Evolutionary conservation across 2,329 filamentous ascomycete species (phyloP), one percentile per base, ranked within the genome.

Genomic region (Thielaviopsis populi): DNA sequence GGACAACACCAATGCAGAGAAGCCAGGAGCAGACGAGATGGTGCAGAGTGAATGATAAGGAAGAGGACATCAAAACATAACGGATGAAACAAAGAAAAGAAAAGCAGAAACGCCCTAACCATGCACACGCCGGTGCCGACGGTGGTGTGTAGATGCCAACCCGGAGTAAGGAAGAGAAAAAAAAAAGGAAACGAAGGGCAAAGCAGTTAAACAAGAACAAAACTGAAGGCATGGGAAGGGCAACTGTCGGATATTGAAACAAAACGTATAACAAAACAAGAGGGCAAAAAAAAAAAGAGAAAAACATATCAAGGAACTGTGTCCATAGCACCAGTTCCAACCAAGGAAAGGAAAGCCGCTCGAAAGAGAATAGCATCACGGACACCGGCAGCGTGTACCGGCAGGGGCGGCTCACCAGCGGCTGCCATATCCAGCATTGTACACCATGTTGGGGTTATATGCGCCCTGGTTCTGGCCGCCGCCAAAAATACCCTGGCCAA

Each of bases 391-490:
- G 53, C 27, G 6, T 33, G 27, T 27, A n/a, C n/a, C 13, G 17
- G 3, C 24, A 10, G 53, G 19, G 48, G 37, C 24, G 53, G 27
- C 37, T 66, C 62, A 66, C 65, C 65, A 66, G 46, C 65, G 65
- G 59, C 58, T 66, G 24, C 61, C 62, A 48, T 61, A 61, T 43
- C 59, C 60, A 37, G 46, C 58, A 24, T 66, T 66, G 74, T 95
- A 95, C 82, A 95, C 88, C 83, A 89, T 87, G 76, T 80, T 85
- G 71, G 84, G 83, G 74, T 88, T 91, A 84, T 95, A 96, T 87
- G 89, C 91, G 94, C 90, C 90, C 92, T 95, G 88, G 74, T 79
- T 81, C 81, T 87, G 87, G 78, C 88, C 88, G 78, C 87, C 87
- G 79, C 50, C 53, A 48, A 94, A 95, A 76, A 94, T 82, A 76